Percentiles rank a stretch among this genome's conserved stretches.
Conservation (phyloP, 2,329 filamentous ascomycete genomes). For the Fusarium papillatum region DNA sequence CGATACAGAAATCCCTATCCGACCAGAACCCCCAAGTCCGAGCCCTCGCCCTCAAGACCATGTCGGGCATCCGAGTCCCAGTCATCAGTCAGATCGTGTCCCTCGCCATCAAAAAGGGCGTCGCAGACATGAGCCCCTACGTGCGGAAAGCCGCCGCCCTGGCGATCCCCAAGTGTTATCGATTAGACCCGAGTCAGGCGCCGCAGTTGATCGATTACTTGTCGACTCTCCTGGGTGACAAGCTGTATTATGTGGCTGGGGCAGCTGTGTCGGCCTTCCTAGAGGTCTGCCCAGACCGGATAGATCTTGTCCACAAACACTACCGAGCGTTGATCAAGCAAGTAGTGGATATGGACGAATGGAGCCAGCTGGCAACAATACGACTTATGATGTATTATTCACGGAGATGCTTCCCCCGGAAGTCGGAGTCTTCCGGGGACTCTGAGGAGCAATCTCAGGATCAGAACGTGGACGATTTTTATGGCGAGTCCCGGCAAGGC, state of each 20-base stretch:
- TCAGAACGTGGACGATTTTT: constrained; percentile 78
- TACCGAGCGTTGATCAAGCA: constrained; percentile 90
- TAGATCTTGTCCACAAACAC: constrained; percentile 92
- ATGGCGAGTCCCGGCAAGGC: constrained; percentile 73
- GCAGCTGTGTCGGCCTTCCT: constrained; percentile 91
- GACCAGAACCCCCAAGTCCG: constrained; percentile 92
- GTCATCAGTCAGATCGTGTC: constrained; percentile 99
- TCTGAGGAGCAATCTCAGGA: constrained; percentile 47
- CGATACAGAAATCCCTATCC: constrained; percentile 97
- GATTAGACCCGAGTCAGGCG: constrained; percentile 86
- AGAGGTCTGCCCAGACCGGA: constrained; percentile 88
- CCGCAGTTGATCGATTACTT: constrained; percentile 90
- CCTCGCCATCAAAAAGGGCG: constrained; percentile 93
- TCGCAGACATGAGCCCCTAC: constrained; percentile 93
- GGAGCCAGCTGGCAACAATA: constrained; percentile 90
- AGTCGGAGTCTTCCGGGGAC: constrained; percentile 69
- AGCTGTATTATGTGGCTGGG: constrained; percentile 96
- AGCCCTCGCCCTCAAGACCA: constrained; percentile 92
- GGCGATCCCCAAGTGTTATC: constrained; percentile 96
- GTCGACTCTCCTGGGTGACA: constrained; percentile 83
- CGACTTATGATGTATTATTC: constrained; percentile 88
- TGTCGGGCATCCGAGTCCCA: constrained; percentile 97
- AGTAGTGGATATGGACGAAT: constrained; percentile 99
- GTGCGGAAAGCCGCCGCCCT: constrained; percentile 94
- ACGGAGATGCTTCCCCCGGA: constrained; percentile 86